phyloP scores from a whole-genome alignment of 768 basidiomycete species.

The Russula dissimulans region DNA sequence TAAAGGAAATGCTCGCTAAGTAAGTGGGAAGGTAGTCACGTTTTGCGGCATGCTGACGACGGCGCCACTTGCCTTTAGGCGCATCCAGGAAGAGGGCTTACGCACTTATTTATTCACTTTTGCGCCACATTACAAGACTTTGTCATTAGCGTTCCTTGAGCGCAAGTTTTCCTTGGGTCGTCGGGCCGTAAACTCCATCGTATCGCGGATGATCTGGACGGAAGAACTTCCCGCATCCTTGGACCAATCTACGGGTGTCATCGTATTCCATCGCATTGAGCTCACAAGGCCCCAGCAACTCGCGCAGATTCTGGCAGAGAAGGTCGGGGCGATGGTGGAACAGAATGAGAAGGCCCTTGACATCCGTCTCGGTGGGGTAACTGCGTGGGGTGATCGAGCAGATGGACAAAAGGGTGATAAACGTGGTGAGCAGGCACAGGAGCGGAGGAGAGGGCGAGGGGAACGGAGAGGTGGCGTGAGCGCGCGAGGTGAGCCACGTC shows the following conservation, averaged over 20 bases:
- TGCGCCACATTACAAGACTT: conserved; percentile 83
- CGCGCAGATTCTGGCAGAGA: conserved; percentile 83
- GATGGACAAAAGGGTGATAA: conserved; percentile 72
- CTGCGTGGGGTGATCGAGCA: conserved; percentile 56
- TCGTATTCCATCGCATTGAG: conserved; percentile 91
- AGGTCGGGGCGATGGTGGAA: conserved; percentile 76
- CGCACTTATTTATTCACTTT: conserved; percentile 98
- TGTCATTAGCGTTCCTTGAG: conserved; percentile 82
- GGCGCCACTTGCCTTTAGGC: conserved; percentile 38
- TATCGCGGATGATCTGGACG: conserved; percentile 98
- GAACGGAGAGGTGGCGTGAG: conserved; percentile 54
- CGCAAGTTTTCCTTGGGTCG: conserved; percentile 79
- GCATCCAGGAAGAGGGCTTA: conserved; percentile 96
- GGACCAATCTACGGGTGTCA: conserved; percentile 82
- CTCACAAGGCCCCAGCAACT: conserved; percentile 82
- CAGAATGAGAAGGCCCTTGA: conserved; percentile 89
- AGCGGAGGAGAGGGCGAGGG: conserved; percentile 64
- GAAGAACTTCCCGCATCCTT: conserved; percentile 91
- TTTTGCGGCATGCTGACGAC: background rate
- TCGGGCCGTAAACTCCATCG: conserved; percentile 77
- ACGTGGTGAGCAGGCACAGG: conserved; percentile 69
- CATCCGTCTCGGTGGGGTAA: conserved; percentile 61
- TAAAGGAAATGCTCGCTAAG: conserved; percentile 95
- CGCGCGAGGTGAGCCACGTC: conserved; percentile 18
- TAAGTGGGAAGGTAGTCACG: conserved; percentile 30